These are phyloP conservation scores for Exophiala bonariae DNA, from an alignment of 2,329 filamentous ascomycete species.

Conservation along the genomic window DNA sequence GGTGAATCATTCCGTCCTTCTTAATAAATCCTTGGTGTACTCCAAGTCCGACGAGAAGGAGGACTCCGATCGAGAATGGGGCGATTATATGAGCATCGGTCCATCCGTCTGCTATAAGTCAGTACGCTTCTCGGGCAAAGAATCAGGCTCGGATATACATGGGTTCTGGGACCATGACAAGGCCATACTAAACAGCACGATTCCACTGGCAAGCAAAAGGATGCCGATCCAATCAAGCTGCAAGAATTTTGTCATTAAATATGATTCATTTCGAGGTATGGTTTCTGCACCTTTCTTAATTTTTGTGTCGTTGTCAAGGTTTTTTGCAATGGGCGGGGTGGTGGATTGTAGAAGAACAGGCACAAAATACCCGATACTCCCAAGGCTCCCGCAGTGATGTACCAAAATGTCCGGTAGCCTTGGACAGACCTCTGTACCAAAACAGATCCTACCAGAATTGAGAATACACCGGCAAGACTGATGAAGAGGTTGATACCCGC, in stretches of 20 bases:
- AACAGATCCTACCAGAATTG: conserved; percentile 8
- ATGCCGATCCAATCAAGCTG: conserved; percentile 15
- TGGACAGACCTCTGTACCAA: too few species aligned
- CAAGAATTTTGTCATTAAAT: too few species aligned
- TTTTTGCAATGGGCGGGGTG: conserved; percentile 8
- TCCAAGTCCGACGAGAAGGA: conserved; percentile 46
- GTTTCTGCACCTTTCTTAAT: not conserved
- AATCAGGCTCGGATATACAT: conserved; percentile 38
- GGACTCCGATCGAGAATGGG: conserved; percentile 48
- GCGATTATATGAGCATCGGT: conserved; percentile 49
- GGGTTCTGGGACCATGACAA: conserved; percentile 59
- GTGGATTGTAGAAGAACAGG: conserved; percentile 10
- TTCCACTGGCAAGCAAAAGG: conserved; percentile 5
- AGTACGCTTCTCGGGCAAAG: conserved; percentile 8
- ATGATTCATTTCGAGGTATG: too few species aligned
- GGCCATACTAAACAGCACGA: conserved; percentile 52
- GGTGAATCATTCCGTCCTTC: conserved; percentile 48
- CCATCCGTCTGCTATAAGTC: conserved; percentile 38
- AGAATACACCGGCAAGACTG: too few species aligned
- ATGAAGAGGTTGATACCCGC: conserved; percentile 7
- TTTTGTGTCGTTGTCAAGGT: conserved; percentile 6
- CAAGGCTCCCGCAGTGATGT: conserved; percentile 9
- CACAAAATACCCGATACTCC: conserved; percentile 3
- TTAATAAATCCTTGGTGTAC: conserved; percentile 57
- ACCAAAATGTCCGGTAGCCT: too few species aligned